Base-by-base conservation (phyloP, 2,329 filamentous ascomycete species). In the Xylaria sp. region DNA sequence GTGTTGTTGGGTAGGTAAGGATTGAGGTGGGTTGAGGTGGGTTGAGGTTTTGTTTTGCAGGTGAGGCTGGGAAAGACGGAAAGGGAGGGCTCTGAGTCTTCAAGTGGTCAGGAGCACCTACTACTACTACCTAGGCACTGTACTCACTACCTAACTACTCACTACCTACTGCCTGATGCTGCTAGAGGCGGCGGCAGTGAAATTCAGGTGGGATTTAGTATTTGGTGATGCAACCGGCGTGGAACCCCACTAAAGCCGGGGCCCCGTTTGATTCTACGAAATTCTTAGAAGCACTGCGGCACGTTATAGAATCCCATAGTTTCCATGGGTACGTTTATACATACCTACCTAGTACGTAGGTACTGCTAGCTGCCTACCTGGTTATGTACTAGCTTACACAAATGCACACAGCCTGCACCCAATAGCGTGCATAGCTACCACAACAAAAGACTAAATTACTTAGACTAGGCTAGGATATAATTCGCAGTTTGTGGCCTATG, bases 141-240 rank as follows among this genome's bases (percentile, higher is more conserved):
- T n/a, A n/a, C n/a, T n/a, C n/a, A n/a, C n/a, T n/a, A n/a, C n/a
- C n/a, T n/a, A n/a, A n/a, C n/a, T n/a, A n/a, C n/a, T n/a, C n/a
- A n/a, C n/a, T n/a, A 6, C 18, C 39, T 41, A 41, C 39, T 41
- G 39, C 39, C 39, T 41, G 39, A 6, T n/a, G 7, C 15, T 41
- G 20, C 28, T 20, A 63, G 46, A 41, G 46, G 28, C 20, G 58
- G 55, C 36, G 53, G 63, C 30, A 65, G 32, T 58, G 60, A 63
- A 46, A 60, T 61, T 67, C 61, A 48, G 28, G 10, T 52, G 15
- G 39, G 39, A 25, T 48, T 48, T 25, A 15, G 34, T 18, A 45
- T 57, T 67, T 67, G 66, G 70, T 71, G 70, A 72, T 72, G 70
- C 70, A 72, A 72, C 66, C 68, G 62, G 60, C 60, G 50, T 41